phyloP scores from a whole-genome alignment of 2,329 filamentous ascomycete genomes.

The Aspergillus sp. region DNA sequence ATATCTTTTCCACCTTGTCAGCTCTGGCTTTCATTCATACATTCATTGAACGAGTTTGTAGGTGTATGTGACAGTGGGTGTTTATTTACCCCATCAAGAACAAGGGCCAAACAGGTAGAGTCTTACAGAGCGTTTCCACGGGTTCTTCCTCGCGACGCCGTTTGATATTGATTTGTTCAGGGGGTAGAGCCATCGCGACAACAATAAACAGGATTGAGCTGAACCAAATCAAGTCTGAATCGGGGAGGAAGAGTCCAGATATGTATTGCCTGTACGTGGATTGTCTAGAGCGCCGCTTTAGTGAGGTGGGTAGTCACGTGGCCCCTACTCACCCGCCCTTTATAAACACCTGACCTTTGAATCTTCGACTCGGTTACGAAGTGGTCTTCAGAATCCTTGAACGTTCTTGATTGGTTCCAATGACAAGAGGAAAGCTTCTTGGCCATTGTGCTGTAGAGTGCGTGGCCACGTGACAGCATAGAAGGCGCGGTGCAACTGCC shows the following conservation, averaged over 20 bases:
- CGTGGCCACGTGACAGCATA: no score
- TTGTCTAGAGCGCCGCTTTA: no score
- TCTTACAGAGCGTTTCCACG: constrained; percentile 46
- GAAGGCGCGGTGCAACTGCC: no score
- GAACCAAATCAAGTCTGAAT: not conserved
- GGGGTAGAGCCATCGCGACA: constrained; percentile 37
- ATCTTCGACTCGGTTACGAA: no score
- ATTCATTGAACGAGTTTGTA: constrained; percentile 4
- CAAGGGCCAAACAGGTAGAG: constrained; percentile 3
- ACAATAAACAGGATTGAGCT: not conserved
- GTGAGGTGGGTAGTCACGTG: not conserved
- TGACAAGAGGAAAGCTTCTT: no score
- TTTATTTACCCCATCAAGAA: constrained; percentile 6
- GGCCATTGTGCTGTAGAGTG: no score
- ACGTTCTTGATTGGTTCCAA: no score
- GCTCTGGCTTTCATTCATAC: not conserved
- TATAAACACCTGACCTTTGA: no score
- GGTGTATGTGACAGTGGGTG: not conserved
- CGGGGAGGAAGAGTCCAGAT: no score
- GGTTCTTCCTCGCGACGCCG: constrained; percentile 50
- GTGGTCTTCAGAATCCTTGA: no score
- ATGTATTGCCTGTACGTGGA: no score
- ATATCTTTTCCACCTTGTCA: constrained; percentile 28
- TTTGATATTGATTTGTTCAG: constrained; percentile 48
- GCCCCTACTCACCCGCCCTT: no score